Evolutionary conservation across 371 early-diverging fungal species (phyloP), one percentile per base, ranked within the genome.

Genomic region (Circinella umbellata): DNA sequence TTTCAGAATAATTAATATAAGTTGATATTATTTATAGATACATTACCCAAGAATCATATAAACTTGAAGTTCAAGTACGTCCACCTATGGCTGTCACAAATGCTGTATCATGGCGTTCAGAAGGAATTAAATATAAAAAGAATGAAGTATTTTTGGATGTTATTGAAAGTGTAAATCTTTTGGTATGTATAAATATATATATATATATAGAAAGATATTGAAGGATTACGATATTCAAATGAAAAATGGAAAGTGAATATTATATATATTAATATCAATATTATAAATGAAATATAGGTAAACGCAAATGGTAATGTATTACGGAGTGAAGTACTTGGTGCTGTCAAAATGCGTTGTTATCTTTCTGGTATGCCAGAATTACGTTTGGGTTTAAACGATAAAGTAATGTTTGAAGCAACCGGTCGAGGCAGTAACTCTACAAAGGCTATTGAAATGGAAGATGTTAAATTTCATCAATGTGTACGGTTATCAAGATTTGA

Each of bases 401-500:
- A 98, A 83, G 95, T 98, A 42, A 90, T 98, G 91, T 97, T 99
- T 82, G 98, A 98, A 80, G 93, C 91, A 66, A 95, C 95, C 5
- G 99, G 98, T 8, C 86, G 96, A 82, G 86, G 94, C 91, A 81
- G 74, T 27, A 86, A 91, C 6, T 93, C 93, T 75, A 93, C 97
- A 66, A 98, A 98, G 77, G 94, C 98, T 4, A 94, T 99, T 42
- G 99, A 99, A 73, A 96, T 99, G 96, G 99, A 99, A 81, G 99
- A 99, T 79, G 96, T 98, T 74, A 97, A 98, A 73, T 99, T 99
- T 86, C 99, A 99, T 81, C 99, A 99, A 77, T 99, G 99, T 79
- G 99, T 99, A 42, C 91, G 97, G 11, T 83, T 99, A 68, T 94
- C 95, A 42, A 89, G 94, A 72, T 99, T 99, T 73, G 98, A 98